Base-by-base conservation (phyloP, 2,329 filamentous ascomycete species). In the Fusarium pseudonygamai region DNA sequence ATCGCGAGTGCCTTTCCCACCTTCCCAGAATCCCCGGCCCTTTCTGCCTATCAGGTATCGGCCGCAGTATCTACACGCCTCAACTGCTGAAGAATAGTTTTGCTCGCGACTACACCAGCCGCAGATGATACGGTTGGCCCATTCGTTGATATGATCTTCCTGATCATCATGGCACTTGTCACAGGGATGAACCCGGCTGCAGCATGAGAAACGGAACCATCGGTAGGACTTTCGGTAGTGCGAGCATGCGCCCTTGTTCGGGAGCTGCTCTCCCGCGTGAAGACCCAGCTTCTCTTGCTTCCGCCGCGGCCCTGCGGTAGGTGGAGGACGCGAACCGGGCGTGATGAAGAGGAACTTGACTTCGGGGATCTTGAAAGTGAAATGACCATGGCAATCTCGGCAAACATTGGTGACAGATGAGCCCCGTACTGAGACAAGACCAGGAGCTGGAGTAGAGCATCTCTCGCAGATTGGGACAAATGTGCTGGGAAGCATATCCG, bases 121-220 rank as follows among this genome's bases (percentile, higher is more conserved):
- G 80, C 93, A 96, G 40, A 96, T 90, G 93, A 96, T 96, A 55
- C 93, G 86, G 77, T 92, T 94, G 13, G 94, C 94, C 87, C 93
- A 94, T 83, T 96, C 94, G 73, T 93, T 91, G 13, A 88, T 84
- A 82, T 97, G 94, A 57, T 92, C 91, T 75, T 91, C 89, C 15
- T 83, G 87, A 22, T 84, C 87, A 79, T 96, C 93, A 78, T 97
- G 94, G 82, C 94, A 97, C 83, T 88, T 89, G 78, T 92, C 90
- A 80, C 90, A 92, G n/a, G 89, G 79, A 75, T 89, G 85, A 42
- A 91, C 88, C 64, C 86, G 85, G 57, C 80, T 81, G 80, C 89
- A 91, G 82, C 90, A 91, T 69, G 87, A 87, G 83, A 92, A 92
- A 22, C 90, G 85, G 81, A 92, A 92, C 90, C 90, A 92, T 13